Conservation (phyloP, 2,329 filamentous ascomycete genomes). For the Verticillium albo-atrum region DNA sequence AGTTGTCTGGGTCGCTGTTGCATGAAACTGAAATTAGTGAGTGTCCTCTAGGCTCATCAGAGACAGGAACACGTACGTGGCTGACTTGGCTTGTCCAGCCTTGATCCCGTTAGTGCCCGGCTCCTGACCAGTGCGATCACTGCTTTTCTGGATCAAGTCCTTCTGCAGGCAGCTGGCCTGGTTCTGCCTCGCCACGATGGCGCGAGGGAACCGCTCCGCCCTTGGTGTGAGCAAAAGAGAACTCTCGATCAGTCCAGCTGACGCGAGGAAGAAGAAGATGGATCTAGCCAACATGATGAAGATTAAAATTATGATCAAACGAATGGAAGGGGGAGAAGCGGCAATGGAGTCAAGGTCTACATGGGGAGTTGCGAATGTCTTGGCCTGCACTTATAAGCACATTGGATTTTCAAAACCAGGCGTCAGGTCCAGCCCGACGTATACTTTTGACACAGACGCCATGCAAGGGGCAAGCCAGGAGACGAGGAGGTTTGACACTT, state of each 20-base stretch:
- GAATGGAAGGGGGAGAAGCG: background rate
- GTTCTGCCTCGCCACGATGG: background rate
- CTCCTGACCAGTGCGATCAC: conserved; percentile 32
- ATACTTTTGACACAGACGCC: background rate
- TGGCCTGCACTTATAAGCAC: background rate
- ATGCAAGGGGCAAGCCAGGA: background rate
- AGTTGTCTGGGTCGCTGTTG: conserved; percentile 45
- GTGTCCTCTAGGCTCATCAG: conserved; percentile 6
- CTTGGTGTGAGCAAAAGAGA: background rate
- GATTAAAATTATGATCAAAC: background rate
- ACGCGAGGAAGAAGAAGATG: background rate
- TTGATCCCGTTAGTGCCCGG: conserved; percentile 19
- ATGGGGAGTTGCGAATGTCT: background rate
- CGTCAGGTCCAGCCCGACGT: background rate
- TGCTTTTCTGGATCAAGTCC: conserved; percentile 36
- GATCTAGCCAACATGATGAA: background rate
- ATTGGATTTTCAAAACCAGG: background rate
- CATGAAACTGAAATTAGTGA: background rate
- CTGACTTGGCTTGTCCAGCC: conserved; percentile 31
- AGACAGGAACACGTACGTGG: conserved; percentile 29
- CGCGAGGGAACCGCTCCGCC: background rate
- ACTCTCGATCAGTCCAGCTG: background rate
- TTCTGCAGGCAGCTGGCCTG: conserved; percentile 24
- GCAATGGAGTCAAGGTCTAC: background rate
- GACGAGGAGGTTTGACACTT: background rate